Evolutionary conservation across 164 flowering plant species (phyloP), one percentile per base, ranked within the genome.

Genomic region (Chimonanthus praecox): DNA sequence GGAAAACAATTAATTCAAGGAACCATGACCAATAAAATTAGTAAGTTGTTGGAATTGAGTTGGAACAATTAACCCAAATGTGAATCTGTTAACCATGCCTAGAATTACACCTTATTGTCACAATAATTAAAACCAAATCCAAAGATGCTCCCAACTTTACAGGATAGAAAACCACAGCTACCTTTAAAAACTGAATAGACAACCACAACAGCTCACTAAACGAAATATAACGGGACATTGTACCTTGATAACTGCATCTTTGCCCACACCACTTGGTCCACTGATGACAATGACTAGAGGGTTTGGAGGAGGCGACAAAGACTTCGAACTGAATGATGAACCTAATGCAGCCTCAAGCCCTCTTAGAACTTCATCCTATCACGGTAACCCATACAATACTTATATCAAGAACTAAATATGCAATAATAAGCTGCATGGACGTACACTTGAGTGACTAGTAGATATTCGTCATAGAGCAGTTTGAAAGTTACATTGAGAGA

Each of bases 231-330:
- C 18, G 10, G 46, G 54, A 10, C 15, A 8, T 10, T 58, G 63
- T 77, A 77, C 79, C 76, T 83, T 87, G 70, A 94, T 92, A 10
- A 92, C 91, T 0, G 97, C 90, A 69, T 92, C 97, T 75, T 94
- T 94, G 6, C 98, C 98, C 1, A 91, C 97, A 13, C 98, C 98
- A 69, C 95, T 91, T 0, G 98, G 97, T 0, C 97, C 98, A 67
- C 97, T 89, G n/a, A 94, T 87, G 3, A 94, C 97, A 33, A 92
- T 80, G 47, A 92, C 77, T 48, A 91, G 70, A 21, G 95, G 97
- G 20, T 69, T 84, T 7, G 90, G 86, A n/a, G 83, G 62, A 6
- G 94, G 88, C 7, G 77, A n/a, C 1, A 87, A 54, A 5, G 96
- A 92, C 45, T 85, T 76, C 3, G 88, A 67, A 75, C 85, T 85